phyloP scores from a whole-genome alignment of 2,329 filamentous ascomycete species.

The Calonectria hongkongensis region DNA sequence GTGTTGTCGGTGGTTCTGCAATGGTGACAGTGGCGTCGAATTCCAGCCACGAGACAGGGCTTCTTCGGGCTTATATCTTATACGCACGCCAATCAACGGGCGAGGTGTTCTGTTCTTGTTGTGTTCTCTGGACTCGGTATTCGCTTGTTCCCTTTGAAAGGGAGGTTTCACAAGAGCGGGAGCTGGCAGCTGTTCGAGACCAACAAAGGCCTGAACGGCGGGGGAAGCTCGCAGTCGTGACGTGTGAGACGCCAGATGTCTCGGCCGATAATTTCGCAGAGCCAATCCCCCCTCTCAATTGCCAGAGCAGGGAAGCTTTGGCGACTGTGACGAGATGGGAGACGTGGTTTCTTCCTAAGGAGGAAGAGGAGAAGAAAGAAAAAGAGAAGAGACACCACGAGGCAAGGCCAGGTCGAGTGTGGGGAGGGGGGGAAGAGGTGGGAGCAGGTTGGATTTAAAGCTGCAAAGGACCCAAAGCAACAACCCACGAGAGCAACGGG shows the following conservation, averaged over 20 bases:
- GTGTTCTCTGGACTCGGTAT: conserved; percentile 1
- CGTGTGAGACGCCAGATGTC: conserved; percentile 20
- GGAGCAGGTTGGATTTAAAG: conserved; percentile 50
- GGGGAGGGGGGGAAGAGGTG: conserved; percentile 40
- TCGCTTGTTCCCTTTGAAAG: neutral
- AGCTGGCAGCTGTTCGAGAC: conserved; percentile 28
- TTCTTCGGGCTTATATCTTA: conserved; percentile 6
- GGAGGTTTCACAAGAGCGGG: neutral
- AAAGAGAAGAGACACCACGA: conserved; percentile 43
- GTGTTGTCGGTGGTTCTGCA: conserved; percentile 9
- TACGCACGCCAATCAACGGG: conserved; percentile 14
- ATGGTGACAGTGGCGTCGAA: conserved; percentile 20
- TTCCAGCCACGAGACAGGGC: conserved; percentile 18
- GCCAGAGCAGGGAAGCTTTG: neutral
- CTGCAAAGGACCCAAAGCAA: conserved; percentile 6
- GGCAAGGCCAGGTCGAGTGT: conserved; percentile 29
- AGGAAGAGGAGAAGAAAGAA: conserved; percentile 27
- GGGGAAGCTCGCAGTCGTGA: neutral
- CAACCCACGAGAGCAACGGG: conserved; percentile 5
- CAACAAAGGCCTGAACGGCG: conserved; percentile 5
- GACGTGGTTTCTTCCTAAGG: neutral
- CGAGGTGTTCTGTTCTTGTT: too few relatives aligned
- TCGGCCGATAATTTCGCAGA: conserved; percentile 24
- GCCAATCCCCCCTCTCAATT: conserved; percentile 11
- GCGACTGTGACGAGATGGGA: neutral